Conservation (phyloP, 2,329 filamentous ascomycete genomes). For the Fusarium lateritium region DNA sequence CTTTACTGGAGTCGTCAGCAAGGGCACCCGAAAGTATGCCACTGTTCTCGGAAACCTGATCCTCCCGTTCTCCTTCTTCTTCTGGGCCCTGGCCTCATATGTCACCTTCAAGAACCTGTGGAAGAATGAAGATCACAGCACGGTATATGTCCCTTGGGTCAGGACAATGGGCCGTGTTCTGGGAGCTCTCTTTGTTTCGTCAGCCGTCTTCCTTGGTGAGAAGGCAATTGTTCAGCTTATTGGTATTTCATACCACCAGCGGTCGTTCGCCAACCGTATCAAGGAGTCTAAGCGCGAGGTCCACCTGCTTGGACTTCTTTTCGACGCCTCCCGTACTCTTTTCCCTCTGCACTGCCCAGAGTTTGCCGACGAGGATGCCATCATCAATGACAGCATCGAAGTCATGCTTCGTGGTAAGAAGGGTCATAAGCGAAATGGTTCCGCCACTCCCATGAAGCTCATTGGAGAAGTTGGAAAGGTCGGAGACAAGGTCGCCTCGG, state of each 20-base stretch:
- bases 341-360: constrained; percentile 95
- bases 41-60: constrained; percentile 75
- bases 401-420: constrained; percentile 73
- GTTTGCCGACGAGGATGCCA: constrained; percentile 91
- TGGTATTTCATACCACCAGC: constrained; percentile 87
- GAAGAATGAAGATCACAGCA: constrained; percentile 50
- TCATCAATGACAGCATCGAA: constrained; percentile 89
- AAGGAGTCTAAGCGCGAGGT: constrained; percentile 92
- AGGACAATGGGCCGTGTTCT: constrained; percentile 75
- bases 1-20: constrained; percentile 77
- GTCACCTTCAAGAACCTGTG: constrained; percentile 72
- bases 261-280: constrained; percentile 86
- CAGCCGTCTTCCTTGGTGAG: constrained; percentile 80
- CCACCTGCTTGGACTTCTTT: constrained; percentile 84
- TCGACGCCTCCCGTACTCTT: constrained; percentile 88
- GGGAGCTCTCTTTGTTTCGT: constrained; percentile 76
- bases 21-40: constrained; percentile 79
- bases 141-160: constrained; percentile 65
- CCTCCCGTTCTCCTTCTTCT: constrained; percentile 77
- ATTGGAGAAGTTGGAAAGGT: constrained; percentile 84
- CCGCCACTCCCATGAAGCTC: constrained; percentile 82
- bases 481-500: constrained; percentile 93
- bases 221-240: constrained; percentile 86
- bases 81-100: constrained; percentile 76
- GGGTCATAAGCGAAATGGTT: constrained; percentile 66